These are phyloP conservation scores for Setaria italica DNA, from an alignment of 202 grass and related monocot genomes.

Conservation along the genomic window DNA sequence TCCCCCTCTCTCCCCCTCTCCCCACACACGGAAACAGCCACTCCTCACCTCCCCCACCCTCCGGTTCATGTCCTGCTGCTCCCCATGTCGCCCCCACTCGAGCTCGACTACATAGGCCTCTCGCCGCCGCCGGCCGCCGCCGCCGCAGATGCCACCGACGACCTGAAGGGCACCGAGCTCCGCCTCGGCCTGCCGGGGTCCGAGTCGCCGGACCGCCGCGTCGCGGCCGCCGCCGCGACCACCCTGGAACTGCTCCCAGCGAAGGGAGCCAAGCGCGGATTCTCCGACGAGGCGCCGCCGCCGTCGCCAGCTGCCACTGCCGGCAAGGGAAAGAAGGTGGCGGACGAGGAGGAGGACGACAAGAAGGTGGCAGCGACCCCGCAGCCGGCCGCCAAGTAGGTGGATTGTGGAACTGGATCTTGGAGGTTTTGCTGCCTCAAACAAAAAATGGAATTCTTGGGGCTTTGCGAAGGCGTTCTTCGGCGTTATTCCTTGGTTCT, in stretches of 20 bases:
- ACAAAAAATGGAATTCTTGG: background rate
- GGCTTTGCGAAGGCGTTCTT: background rate
- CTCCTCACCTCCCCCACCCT: slow-evolving; percentile 32
- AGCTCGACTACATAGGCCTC: slow-evolving; percentile 80
- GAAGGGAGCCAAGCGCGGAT: slow-evolving; percentile 80
- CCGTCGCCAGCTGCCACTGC: slow-evolving; percentile 33
- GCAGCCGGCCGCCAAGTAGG: slow-evolving; percentile 75
- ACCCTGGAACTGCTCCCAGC: slow-evolving; percentile 77
- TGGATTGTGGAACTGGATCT: slow-evolving; percentile 29
- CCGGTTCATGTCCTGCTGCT: slow-evolving; percentile 69
- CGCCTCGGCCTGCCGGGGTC: slow-evolving; percentile 84
- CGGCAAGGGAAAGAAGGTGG: slow-evolving; percentile 59
- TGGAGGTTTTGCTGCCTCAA: background rate
- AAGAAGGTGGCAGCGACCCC: slow-evolving; percentile 53
- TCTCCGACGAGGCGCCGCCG: slow-evolving; percentile 63
- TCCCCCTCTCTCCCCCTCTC: background rate
- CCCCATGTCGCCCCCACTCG: slow-evolving; percentile 57
- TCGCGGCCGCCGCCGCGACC: slow-evolving; percentile 15
- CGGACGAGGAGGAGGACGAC: slow-evolving; percentile 46
- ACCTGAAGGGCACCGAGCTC: slow-evolving; percentile 87
- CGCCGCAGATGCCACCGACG: slow-evolving; percentile 35
- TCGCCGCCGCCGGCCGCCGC: slow-evolving; percentile 46
- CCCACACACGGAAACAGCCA: slow-evolving; percentile 29
- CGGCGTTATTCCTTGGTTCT: slow-evolving; percentile 8
- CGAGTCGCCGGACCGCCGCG: slow-evolving; percentile 52